Evolutionary conservation across 805 yeast species (phyloP).

Genomic region (Pichia ethanolica): DNA sequence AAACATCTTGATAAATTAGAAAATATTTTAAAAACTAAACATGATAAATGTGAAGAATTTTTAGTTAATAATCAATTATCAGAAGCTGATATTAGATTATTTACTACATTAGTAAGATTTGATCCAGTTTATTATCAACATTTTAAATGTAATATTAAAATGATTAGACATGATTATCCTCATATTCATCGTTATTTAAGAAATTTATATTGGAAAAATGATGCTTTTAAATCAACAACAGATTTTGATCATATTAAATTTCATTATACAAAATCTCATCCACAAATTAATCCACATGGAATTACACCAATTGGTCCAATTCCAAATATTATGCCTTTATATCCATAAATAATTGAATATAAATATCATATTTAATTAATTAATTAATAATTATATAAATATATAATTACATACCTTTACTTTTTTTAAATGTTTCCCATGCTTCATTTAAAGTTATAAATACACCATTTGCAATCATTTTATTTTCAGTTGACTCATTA

Average conservation of each 20-base stretch:
- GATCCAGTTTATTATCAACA: constrained; percentile 94
- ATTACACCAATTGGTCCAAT: constrained; percentile 87
- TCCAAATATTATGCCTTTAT: constrained; percentile 58
- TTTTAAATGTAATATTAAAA: constrained; percentile 84
- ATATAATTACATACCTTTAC: neutral
- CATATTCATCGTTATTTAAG: constrained; percentile 71
- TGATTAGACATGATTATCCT: constrained; percentile 76
- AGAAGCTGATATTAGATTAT: constrained; percentile 86
- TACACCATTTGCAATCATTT: constrained; percentile 80
- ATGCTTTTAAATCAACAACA: constrained; percentile 69
- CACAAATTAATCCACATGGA: constrained; percentile 69
- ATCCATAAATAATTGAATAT: constrained; percentile 4
- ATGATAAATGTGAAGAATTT: constrained; percentile 30
- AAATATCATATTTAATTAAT: no score
- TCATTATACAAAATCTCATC: constrained; percentile 85
- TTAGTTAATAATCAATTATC: constrained; percentile 63
- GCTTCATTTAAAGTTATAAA: constrained; percentile 79
- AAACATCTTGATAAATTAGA: constrained; percentile 65
- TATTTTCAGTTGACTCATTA: constrained; percentile 56
- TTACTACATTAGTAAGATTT: constrained; percentile 80
- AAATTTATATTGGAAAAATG: constrained; percentile 70
- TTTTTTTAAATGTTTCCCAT: constrained; percentile 71
- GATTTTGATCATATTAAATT: constrained; percentile 83
- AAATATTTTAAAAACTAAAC: constrained; percentile 41
- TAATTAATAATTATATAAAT: no score